phyloP scores from a whole-genome alignment of 164 flowering plant species.

The Litsea cubeba region DNA sequence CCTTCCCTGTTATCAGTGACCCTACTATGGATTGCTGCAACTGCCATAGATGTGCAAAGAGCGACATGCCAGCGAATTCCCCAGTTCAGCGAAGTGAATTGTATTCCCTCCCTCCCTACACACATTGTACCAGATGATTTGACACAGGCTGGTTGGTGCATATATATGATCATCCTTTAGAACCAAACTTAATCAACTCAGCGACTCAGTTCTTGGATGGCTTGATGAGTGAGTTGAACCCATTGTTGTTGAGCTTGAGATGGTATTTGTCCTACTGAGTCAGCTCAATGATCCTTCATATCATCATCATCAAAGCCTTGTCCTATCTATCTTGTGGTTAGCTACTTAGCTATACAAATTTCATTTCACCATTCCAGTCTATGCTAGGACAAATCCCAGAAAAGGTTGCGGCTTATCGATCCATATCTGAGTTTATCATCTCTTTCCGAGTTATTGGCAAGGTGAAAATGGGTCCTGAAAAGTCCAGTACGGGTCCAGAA shows the following conservation, averaged over 20 bases:
- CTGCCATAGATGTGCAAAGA: constrained; percentile 24
- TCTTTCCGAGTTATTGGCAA: too few relatives aligned
- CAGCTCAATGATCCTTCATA: too few relatives aligned
- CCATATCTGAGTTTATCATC: too few relatives aligned
- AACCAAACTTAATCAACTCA: not conserved
- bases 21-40: constrained; percentile 19
- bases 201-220: not conserved
- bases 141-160: not conserved
- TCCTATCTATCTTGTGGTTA: too few relatives aligned
- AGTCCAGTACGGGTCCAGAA: too few relatives aligned
- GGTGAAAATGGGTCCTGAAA: too few relatives aligned
- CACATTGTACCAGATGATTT: not conserved
- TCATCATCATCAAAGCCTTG: too few relatives aligned
- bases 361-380: too few relatives aligned
- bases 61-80: constrained; percentile 18
- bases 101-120: constrained; percentile 28
- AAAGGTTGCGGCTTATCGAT: too few relatives aligned
- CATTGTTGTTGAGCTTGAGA: not conserved
- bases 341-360: too few relatives aligned
- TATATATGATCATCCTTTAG: not conserved
- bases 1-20: constrained; percentile 14
- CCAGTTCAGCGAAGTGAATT: constrained; percentile 26
- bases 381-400: too few relatives aligned
- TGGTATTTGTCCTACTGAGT: too few relatives aligned
- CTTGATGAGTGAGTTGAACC: not conserved